Base-by-base conservation (phyloP, 345 rosid genomes). In the Cardamine chenopodiifolia region DNA sequence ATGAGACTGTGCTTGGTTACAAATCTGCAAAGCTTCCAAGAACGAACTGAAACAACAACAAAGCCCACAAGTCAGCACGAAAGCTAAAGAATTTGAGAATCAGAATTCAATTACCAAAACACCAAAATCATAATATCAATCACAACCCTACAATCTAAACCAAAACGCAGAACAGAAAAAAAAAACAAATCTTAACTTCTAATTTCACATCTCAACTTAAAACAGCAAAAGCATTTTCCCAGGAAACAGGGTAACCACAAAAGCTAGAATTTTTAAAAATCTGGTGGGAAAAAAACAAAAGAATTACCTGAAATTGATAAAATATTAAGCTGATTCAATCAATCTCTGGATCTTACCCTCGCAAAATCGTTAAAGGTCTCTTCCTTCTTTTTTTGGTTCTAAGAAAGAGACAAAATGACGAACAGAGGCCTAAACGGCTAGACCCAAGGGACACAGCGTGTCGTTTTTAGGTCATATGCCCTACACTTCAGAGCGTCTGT, bases 301-400 rank as follows among this genome's bases (percentile, higher is more conserved):
- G 6, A 18, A 7, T 53, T 62, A 76, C 71, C 75, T 55, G 70
- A 6, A 40, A 15, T 69, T 31, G 50, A 28, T 28, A 26, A 19
- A 39, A 17, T 4, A 31, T 8, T 20, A 52, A 75, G 69, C 70
- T 76, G 75, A 76, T 68, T 71, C 66, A 76, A 70, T 76, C 75
- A 62, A 62, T 42, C 50, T 76, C 71, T 69, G 66, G 75, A 76
- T 76, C 80, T 75, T 68, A 61, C 70, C 37, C 66, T 54, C 59
- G 15, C 28, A 62, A 70, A 76, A 23, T 76, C 75, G 74, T 53
- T 69, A 62, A 52, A 60, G 63, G 56, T 40, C 62, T 61, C 62
- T 39, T 29, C 31, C 10, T 35, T 0, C 60, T 49, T 17, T 59
- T 34, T 74, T 23, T 26, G 10, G 8, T 57, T 18, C 10, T 56